Evolutionary conservation across 495 filamentous ascomycete genomes (phyloP), one percentile per base, ranked within the genome.

Genomic region (Penicillium argentinense): DNA sequence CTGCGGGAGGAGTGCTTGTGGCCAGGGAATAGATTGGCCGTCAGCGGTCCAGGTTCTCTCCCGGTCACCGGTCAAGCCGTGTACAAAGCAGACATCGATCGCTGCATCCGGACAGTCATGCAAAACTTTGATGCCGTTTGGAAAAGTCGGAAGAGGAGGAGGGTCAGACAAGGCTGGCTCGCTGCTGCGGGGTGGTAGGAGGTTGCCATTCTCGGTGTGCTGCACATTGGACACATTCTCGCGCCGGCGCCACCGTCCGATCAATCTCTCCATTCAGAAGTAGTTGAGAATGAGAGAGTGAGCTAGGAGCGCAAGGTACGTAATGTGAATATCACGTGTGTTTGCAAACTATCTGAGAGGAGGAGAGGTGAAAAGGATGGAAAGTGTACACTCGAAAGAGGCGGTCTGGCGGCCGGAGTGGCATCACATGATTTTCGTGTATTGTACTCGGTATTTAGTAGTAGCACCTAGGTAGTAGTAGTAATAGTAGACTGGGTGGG

Each of bases 21-120:
- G 66, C 63, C 63, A 67, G 2, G 55, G 47, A 12, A 4, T 24
- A 13, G 38, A 21, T 12, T 51, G 42, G 13, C 50, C 48, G 14
- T 33, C 11, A 18, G 48, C 48, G 9, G 52, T 58, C 66, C 62
- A 69, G 16, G 66, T 67, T 9, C 28, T 51, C 1, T 62, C 47
- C 23, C 51, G 48, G 27, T 64, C 42, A 2, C 62, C 66, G 4
- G 51, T 63, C 22, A 69, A 44, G 5, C 66, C 66, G 36, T 67
- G 64, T 29, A 67, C 45, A 47, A 69, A 69, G 40, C 45, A 45
- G 33, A 69, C 63, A 39, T 63, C 61, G 13, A 66, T 39, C 7
- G 27, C 39, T 9, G 53, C 54, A 47, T 56, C 42, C 7, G 40
- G 34, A 17, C 39, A 48, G 13, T 58, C 51, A n/a, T 57, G 13